These are phyloP conservation scores for Fusarium newnesense DNA, from an alignment of 2,329 filamentous ascomycete species.

Conservation along the genomic window DNA sequence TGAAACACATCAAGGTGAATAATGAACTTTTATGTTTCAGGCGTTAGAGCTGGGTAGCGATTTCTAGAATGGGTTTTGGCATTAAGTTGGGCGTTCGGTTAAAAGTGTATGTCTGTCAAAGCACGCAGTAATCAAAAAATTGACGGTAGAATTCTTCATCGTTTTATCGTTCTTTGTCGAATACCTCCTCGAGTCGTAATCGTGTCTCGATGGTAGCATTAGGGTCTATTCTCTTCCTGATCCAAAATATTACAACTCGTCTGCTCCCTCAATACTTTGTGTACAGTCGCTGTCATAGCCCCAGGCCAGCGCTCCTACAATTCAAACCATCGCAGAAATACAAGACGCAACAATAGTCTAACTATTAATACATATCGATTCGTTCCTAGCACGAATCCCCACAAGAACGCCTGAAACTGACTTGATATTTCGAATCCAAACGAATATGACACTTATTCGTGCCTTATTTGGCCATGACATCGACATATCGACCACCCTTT, in stretches of 20 bases:
- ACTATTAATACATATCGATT: constrained; percentile 38
- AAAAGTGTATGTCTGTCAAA: background rate
- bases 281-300: constrained; percentile 31
- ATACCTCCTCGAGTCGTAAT: constrained; percentile 19
- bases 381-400: constrained; percentile 30
- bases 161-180: constrained; percentile 33
- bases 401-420: constrained; percentile 33
- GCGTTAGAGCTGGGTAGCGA: constrained; percentile 18
- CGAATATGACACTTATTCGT: background rate
- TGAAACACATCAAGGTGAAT: constrained; percentile 16
- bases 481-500: constrained; percentile 90
- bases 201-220: constrained; percentile 22
- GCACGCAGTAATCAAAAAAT: background rate
- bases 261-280: constrained; percentile 20
- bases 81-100: background rate
- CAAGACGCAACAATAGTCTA: constrained; percentile 36
- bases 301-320: constrained; percentile 9
- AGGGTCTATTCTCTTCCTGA: constrained; percentile 33
- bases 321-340: constrained; percentile 28
- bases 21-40: background rate
- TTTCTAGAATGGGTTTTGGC: constrained; percentile 1
- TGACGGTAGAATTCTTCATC: constrained; percentile 21
- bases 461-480: constrained; percentile 84
- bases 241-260: constrained; percentile 35
- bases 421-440: constrained; percentile 14